These are phyloP conservation scores for Ustilago vetiveriae DNA, from an alignment of 1,284 basidiomycete genomes.

Conservation along the genomic window DNA sequence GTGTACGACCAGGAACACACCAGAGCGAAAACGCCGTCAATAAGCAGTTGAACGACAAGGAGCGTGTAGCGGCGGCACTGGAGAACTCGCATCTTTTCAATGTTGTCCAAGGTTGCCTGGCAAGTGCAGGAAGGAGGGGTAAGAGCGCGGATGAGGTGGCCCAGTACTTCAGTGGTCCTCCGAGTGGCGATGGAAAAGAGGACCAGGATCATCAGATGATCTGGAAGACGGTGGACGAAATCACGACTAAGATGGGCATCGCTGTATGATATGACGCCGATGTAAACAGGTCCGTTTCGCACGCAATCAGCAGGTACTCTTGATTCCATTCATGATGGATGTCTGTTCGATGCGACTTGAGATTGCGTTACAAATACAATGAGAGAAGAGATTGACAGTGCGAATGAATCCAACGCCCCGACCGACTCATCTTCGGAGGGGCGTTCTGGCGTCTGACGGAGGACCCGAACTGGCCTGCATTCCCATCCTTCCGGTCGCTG, in stretches of 20 bases:
- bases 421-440: conserved; percentile 10
- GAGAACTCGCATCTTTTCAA: conserved; percentile 88
- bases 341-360: too few relatives aligned
- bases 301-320: too few relatives aligned
- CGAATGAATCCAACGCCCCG: too few relatives aligned
- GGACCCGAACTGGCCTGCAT: conserved; percentile 14
- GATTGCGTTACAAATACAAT: conserved; percentile 10
- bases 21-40: conserved; percentile 95
- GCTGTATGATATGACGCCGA: conserved; percentile 6
- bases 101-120: conserved; percentile 87
- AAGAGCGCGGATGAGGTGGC: conserved; percentile 40
- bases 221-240: conserved; percentile 49
- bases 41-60: conserved; percentile 99
- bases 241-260: conserved; percentile 38
- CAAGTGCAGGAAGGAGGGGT: conserved; percentile 70
- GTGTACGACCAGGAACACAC: conserved; percentile 91
- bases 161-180: conserved; percentile 21
- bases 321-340: too few relatives aligned
- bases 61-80: conserved; percentile 93
- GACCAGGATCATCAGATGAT: conserved; percentile 33
- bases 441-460: conserved; percentile 21
- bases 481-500: not conserved
- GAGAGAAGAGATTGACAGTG: not conserved
- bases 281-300: not conserved
- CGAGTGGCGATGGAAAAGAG: conserved; percentile 2